phyloP scores from a whole-genome alignment of 148 eudicot species.

The Arbutus unedo region DNA sequence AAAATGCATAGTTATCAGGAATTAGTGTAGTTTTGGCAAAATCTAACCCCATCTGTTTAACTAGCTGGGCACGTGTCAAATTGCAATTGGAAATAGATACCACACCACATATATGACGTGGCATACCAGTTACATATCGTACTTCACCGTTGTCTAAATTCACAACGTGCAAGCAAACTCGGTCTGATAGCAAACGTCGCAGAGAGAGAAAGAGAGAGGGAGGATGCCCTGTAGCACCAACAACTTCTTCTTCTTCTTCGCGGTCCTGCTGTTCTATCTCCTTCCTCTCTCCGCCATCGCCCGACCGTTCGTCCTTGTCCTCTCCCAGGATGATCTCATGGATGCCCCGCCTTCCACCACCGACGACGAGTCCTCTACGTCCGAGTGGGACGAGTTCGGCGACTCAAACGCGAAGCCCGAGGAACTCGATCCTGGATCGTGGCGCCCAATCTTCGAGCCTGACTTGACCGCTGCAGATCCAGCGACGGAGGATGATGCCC shows the following conservation, averaged over 20 bases:
- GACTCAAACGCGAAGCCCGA: slow-evolving; percentile 50
- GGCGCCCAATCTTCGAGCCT: slow-evolving; percentile 64
- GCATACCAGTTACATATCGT: too few relatives aligned
- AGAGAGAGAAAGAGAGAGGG: background rate
- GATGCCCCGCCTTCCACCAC: slow-evolving; percentile 33
- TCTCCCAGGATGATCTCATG: slow-evolving; percentile 74
- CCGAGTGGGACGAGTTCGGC: slow-evolving; percentile 66
- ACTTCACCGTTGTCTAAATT: too few relatives aligned
- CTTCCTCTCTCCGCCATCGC: slow-evolving; percentile 33
- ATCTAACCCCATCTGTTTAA: too few relatives aligned
- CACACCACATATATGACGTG: too few relatives aligned
- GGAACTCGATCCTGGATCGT: slow-evolving; percentile 77
- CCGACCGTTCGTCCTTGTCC: slow-evolving; percentile 71
- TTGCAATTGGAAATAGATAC: too few relatives aligned
- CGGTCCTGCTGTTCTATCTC: slow-evolving; percentile 24
- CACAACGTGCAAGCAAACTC: background rate
- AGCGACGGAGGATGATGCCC: slow-evolving; percentile 15
- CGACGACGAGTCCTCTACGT: slow-evolving; percentile 25
- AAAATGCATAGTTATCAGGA: too few relatives aligned
- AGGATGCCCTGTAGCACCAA: background rate
- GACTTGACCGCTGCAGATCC: slow-evolving; percentile 10
- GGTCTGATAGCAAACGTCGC: background rate
- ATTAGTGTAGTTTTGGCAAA: too few relatives aligned
- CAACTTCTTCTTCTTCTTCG: background rate
- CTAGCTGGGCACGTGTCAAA: too few relatives aligned